These are phyloP conservation scores for Galerina marginata DNA, from an alignment of 768 basidiomycete species.

Conservation along the genomic window DNA sequence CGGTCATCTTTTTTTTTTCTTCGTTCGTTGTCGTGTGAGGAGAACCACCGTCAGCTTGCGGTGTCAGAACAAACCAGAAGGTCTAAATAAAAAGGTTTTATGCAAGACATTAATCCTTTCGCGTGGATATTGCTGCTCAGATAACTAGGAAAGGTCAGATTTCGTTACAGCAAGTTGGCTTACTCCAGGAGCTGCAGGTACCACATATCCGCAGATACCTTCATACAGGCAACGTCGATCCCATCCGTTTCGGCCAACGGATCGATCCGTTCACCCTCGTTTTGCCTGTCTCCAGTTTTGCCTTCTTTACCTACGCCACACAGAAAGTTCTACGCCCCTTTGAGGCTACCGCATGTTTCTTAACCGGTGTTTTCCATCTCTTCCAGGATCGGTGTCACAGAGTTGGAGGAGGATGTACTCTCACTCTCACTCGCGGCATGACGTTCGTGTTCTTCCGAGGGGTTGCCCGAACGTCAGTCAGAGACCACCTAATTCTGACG, in stretches of 20 bases:
- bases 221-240: neutral
- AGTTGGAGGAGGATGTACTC: neutral
- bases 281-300: neutral
- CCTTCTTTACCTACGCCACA: slow-evolving; percentile 8
- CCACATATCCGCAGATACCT: neutral
- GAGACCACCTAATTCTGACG: no score
- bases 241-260: neutral
- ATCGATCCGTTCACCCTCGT: slow-evolving; percentile 12
- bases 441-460: neutral
- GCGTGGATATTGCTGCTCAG: neutral
- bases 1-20: slow-evolving; percentile 13
- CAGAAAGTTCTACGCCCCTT: neutral
- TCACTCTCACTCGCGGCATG: neutral
- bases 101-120: slow-evolving; percentile 3
- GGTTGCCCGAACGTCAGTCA: no score
- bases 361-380: neutral
- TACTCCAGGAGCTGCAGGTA: neutral
- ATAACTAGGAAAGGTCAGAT: slow-evolving; percentile 7
- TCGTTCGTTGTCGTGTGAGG: slow-evolving; percentile 11
- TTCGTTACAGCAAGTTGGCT: neutral
- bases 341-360: neutral
- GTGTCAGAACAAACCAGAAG: slow-evolving; percentile 7
- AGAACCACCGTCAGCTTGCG: slow-evolving; percentile 1
- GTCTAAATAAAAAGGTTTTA: neutral
- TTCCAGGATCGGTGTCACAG: neutral